Evolutionary conservation across 768 basidiomycete species (phyloP).

Genomic region (Tricholomella constricta): DNA sequence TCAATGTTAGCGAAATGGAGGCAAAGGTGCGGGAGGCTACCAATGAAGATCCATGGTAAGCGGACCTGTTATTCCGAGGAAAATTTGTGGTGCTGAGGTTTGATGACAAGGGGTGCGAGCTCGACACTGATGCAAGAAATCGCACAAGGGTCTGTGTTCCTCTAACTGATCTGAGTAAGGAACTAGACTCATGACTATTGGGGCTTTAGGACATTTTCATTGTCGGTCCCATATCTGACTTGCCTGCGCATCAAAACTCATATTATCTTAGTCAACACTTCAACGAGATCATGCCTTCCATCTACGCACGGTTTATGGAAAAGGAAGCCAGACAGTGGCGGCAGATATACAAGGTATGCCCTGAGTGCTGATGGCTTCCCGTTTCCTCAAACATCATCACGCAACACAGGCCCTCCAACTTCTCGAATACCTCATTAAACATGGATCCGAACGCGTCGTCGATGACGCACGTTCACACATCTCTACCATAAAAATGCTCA

Average conservation of each 20-base stretch:
- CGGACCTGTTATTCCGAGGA: not conserved
- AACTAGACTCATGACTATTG: not conserved
- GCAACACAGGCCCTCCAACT: slow-evolving; percentile 77
- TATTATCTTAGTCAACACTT: slow-evolving; percentile 79
- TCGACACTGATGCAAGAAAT: slow-evolving; percentile 99
- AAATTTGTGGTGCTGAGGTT: slow-evolving; percentile 4
- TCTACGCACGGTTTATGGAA: slow-evolving; percentile 94
- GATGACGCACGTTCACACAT: slow-evolving; percentile 96
- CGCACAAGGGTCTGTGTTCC: slow-evolving; percentile 75
- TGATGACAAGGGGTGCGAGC: slow-evolving; percentile 81
- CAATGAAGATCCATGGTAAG: slow-evolving; percentile 97
- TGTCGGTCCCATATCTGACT: slow-evolving; percentile 56
- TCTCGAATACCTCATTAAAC: slow-evolving; percentile 94
- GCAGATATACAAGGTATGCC: slow-evolving; percentile 91
- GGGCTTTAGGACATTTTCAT: slow-evolving; percentile 85
- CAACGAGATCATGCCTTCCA: slow-evolving; percentile 99
- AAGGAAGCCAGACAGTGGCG: slow-evolving; percentile 99
- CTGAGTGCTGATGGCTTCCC: not conserved
- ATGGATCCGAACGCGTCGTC: slow-evolving; percentile 96
- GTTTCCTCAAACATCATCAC: not conserved
- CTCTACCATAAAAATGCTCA: slow-evolving; percentile 94
- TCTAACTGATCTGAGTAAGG: not conserved
- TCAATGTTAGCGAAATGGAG: slow-evolving; percentile 97
- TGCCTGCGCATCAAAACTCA: not conserved
- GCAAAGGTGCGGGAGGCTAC: slow-evolving; percentile 96